Evolutionary conservation across 2,329 filamentous ascomycete species (phyloP).

Genomic region (Dendrostoma leiphaemia): DNA sequence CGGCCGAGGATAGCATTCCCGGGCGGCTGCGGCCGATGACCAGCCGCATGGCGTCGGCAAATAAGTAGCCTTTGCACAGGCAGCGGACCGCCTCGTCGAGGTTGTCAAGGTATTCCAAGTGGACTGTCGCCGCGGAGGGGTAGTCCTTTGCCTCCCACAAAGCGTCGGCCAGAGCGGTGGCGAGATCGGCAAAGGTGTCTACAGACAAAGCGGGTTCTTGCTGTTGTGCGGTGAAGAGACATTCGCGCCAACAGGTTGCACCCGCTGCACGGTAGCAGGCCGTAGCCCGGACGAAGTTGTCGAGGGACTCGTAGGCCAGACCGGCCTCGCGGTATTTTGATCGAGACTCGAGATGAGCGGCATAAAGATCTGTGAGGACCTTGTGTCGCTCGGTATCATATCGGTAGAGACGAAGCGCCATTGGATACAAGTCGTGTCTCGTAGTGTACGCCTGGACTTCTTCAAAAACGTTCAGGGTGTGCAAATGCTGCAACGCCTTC

Average conservation of each 20-base stretch:
- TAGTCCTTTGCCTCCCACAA: slow-evolving; percentile 85
- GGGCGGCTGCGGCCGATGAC: slow-evolving; percentile 59
- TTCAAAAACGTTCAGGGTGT: slow-evolving; percentile 70
- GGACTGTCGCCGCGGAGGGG: slow-evolving; percentile 72
- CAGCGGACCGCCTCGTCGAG: slow-evolving; percentile 68
- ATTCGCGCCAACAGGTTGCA: slow-evolving; percentile 80
- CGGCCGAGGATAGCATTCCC: slow-evolving; percentile 62
- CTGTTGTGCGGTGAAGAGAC: slow-evolving; percentile 74
- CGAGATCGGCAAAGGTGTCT: slow-evolving; percentile 64
- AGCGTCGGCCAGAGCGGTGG: slow-evolving; percentile 72
- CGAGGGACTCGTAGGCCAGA: slow-evolving; percentile 84
- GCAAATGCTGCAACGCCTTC: slow-evolving; percentile 78
- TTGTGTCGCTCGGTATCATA: slow-evolving; percentile 70
- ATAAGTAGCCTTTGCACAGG: slow-evolving; percentile 84
- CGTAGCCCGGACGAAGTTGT: slow-evolving; percentile 71
- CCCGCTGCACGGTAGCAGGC: slow-evolving; percentile 81
- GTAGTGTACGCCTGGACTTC: slow-evolving; percentile 76
- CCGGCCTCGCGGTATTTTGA: slow-evolving; percentile 85
- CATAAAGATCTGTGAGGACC: slow-evolving; percentile 75
- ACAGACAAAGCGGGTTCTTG: slow-evolving; percentile 58
- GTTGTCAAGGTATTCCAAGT: slow-evolving; percentile 77
- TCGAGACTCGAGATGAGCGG: slow-evolving; percentile 68
- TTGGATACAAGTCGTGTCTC: slow-evolving; percentile 76
- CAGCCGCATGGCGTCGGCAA: slow-evolving; percentile 83
- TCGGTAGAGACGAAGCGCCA: slow-evolving; percentile 77